Base-by-base conservation (phyloP, 2,329 filamentous ascomycete genomes). In the Graphilbum sp. region DNA sequence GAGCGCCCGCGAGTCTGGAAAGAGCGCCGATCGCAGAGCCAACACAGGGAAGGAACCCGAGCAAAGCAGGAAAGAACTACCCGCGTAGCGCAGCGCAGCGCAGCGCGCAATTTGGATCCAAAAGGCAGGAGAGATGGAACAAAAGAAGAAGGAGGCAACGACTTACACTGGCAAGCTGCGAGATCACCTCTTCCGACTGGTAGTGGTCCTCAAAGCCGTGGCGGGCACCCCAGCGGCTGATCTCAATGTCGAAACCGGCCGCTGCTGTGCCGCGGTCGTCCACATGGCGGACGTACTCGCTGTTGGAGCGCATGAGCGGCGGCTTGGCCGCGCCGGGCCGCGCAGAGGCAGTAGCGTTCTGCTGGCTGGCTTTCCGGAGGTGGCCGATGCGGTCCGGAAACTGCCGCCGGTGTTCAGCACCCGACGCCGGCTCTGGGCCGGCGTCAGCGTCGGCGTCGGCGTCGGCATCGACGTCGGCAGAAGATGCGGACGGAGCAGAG, bases 201-300 rank as follows among this genome's bases (percentile, higher is more conserved):
- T 93, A 86, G 56, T 94, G 85, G 48, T 87, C 81, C 53, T 93
- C 85, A 63, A 90, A 95, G 35, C 87, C 87, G 61, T 95, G 87
- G 35, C 87, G 73, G 55, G 68, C 68, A 8, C 70, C 69, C 65
- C 67, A 70, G 53, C 42, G 35, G 43, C 43, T 48, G 36, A 56
- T 52, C 32, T 64, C 62, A 25, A 34, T 36, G 33, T 36, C 45
- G 13, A n/a, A 32, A 55, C 16, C 27, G 23, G 33, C 34, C 12
- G 27, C 13, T 13, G 30, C 30, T 16, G 30, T 13, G 16, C 30
- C 16, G 30, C 30, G 5, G 13, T 45, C 48, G 25, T 51, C 57
- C 29, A 39, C 50, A 53, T 20, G 60, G 32, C 61, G 54, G 21
- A 55, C 60, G 47, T 63, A 66, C 46, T 75, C 70, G 52, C 69